Evolutionary conservation across 495 filamentous ascomycete genomes (phyloP), one percentile per base, ranked within the genome.

Genomic region (Hapsidospora chrysogenum): DNA sequence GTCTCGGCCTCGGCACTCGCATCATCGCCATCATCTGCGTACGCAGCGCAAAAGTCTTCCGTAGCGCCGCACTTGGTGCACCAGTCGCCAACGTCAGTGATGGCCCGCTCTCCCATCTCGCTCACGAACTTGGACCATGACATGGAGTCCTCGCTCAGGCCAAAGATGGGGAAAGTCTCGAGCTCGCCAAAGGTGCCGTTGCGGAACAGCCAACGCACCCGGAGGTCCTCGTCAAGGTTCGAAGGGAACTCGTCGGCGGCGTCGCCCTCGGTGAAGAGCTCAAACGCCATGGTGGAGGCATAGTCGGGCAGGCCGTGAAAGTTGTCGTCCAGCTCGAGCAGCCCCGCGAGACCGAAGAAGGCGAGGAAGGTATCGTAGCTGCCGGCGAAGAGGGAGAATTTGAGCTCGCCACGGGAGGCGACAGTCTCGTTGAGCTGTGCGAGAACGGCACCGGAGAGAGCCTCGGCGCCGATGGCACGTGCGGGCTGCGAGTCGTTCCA

Each of bases 241-340:
- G 16, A 38, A 15, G 19, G 40, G 23, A 26, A 26, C 6, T 26
- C 11, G 11, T 35, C 33, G 10, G 23, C 13, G 5, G 49, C 42
- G 21, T 31, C 23, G 40, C 48, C 40, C 41, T 60, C 46, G 41
- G 79, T 84, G 44, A 79, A 76, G 6, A 92, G 64, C 58, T 92
- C 84, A 40, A 86, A 78, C 3, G 67, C 56, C 50, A 87, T 68
- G 19, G 73, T 68, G 17, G 71, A 70, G 9, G 76, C 80, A 38
- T 73, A 80, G 38, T 72, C 68, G 2, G 76, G 71, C 8, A 85
- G 61, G 29, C 78, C 78, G 37, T 60, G 70, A 60, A 89, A 85
- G 46, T 80, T 67, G 1, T 48, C 37, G 21, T 64, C 64, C 15
- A 62, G 58, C 2, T 47, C 51, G 3, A 68, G 60, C 27, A 87